Evolutionary conservation across 108 stramenopile genomes (phyloP).

Genomic region (Skeletonema grethae): DNA sequence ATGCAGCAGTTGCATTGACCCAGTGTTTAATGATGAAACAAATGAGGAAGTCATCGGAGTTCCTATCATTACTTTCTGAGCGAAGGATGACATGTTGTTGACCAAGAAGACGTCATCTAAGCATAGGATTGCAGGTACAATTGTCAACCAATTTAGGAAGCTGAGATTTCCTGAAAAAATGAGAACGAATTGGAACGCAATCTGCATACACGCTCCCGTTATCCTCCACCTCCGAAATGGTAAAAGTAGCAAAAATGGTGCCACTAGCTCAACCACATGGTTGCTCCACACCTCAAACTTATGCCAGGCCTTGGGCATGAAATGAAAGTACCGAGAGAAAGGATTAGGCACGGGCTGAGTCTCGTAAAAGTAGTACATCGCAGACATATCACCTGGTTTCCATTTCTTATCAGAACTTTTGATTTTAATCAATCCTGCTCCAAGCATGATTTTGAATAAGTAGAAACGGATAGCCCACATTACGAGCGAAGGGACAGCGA

Average conservation of each 20-base stretch:
- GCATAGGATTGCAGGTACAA: constrained; percentile 53
- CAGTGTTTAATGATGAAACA: constrained; percentile 9
- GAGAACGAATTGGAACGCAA: constrained; percentile 60
- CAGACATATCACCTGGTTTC: constrained; percentile 54
- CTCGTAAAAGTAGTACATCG: constrained; percentile 77
- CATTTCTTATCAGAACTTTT: constrained; percentile 57
- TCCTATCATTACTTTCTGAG: constrained; percentile 23
- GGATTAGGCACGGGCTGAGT: constrained; percentile 74
- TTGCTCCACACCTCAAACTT: constrained; percentile 60
- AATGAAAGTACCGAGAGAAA: constrained; percentile 62
- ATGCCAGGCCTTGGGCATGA: constrained; percentile 61
- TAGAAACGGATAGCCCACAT: constrained; percentile 58
- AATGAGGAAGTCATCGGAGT: constrained; percentile 17
- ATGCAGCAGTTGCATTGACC: neutral
- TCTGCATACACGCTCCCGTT: constrained; percentile 57
- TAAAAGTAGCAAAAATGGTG: constrained; percentile 58
- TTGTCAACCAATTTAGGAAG: constrained; percentile 56
- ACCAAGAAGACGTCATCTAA: constrained; percentile 60
- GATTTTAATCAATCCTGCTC: constrained; percentile 70
- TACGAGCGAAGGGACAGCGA: constrained; percentile 44
- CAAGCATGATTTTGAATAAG: constrained; percentile 74
- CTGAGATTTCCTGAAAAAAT: constrained; percentile 71
- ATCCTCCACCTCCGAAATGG: constrained; percentile 43
- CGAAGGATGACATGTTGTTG: constrained; percentile 25
- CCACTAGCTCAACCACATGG: constrained; percentile 73